These are phyloP conservation scores for Aureobasidium mangrovei DNA, from an alignment of 2,329 filamentous ascomycete species.

Conservation along the genomic window DNA sequence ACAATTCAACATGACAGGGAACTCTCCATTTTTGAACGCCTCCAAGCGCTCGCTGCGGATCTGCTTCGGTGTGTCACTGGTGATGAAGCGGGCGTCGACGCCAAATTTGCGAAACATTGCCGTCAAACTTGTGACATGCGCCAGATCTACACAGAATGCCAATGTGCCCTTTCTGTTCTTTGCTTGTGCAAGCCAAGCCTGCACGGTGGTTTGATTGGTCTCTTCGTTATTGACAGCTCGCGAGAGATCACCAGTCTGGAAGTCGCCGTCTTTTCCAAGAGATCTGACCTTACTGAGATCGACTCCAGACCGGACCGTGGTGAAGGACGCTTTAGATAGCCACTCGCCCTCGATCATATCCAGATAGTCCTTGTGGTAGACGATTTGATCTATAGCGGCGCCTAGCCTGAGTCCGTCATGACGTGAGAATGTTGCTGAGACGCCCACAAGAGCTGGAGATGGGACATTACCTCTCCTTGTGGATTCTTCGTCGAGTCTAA, in stretches of 20 bases:
- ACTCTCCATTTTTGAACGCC: constrained; percentile 66
- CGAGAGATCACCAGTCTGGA: constrained; percentile 68
- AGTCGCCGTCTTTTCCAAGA: constrained; percentile 66
- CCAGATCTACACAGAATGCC: constrained; percentile 87
- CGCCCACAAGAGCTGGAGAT: constrained; percentile 60
- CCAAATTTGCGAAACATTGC: constrained; percentile 66
- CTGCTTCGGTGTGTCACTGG: constrained; percentile 64
- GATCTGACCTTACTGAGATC: constrained; percentile 52
- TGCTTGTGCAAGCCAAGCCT: constrained; percentile 76
- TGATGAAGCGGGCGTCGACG: constrained; percentile 79
- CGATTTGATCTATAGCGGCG: constrained; percentile 83
- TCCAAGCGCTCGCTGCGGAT: constrained; percentile 62
- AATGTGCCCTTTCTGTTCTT: constrained; percentile 69
- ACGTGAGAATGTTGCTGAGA: constrained; percentile 73
- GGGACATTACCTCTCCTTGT: constrained; percentile 35
- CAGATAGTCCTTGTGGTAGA: constrained; percentile 81
- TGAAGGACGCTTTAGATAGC: constrained; percentile 88
- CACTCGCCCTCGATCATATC: constrained; percentile 84
- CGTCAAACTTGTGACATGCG: constrained; percentile 69
- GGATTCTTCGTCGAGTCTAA: constrained; percentile 54
- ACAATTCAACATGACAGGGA: constrained; percentile 85
- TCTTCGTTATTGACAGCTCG: constrained; percentile 70
- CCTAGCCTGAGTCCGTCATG: constrained; percentile 79
- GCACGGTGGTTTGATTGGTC: constrained; percentile 76
- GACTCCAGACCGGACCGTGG: constrained; percentile 75